Percentiles rank a stretch among this genome's conserved stretches.
phyloP scores from a whole-genome alignment of 2,329 filamentous ascomycete species.

The Colletotrichum karsti region DNA sequence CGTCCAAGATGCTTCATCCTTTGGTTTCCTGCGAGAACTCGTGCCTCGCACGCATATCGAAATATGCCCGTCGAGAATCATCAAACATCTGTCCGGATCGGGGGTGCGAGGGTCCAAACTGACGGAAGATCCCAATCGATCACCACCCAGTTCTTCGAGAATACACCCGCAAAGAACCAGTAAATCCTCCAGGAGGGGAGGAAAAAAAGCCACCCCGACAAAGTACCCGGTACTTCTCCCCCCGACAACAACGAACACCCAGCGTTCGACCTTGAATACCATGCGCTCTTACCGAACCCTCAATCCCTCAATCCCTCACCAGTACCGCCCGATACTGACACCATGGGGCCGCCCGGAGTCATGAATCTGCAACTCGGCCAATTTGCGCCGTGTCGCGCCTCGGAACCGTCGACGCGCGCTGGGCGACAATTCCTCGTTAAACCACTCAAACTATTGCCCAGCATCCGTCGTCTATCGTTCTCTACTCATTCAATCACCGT shows the following conservation, averaged over 20 bases:
- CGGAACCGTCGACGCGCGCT: not conserved
- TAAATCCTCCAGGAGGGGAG: too few relatives aligned
- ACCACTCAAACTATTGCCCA: not conserved
- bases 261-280: constrained; percentile 15
- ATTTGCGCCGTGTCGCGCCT: constrained; percentile 25
- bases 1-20: not conserved
- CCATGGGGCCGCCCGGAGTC: not conserved
- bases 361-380: constrained; percentile 18
- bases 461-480: not conserved
- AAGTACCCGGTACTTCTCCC: constrained; percentile 14
- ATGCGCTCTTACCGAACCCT: constrained; percentile 4
- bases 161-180: too few relatives aligned
- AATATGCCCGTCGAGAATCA: not conserved
- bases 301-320: not conserved
- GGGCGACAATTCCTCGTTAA: not conserved
- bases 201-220: not conserved
- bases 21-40: not conserved
- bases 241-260: constrained; percentile 10
- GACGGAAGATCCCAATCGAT: constrained; percentile 10
- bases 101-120: not conserved
- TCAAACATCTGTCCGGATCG: not conserved
- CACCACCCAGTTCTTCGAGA: too few relatives aligned
- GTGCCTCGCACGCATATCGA: not conserved
- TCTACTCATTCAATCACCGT: not conserved
- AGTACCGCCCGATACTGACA: not conserved